A percentile compares a stretch with the other conserved stretches of the same genome.
Conservation (phyloP, 176 grass and related monocot species). For the Musa troglodytarum region DNA sequence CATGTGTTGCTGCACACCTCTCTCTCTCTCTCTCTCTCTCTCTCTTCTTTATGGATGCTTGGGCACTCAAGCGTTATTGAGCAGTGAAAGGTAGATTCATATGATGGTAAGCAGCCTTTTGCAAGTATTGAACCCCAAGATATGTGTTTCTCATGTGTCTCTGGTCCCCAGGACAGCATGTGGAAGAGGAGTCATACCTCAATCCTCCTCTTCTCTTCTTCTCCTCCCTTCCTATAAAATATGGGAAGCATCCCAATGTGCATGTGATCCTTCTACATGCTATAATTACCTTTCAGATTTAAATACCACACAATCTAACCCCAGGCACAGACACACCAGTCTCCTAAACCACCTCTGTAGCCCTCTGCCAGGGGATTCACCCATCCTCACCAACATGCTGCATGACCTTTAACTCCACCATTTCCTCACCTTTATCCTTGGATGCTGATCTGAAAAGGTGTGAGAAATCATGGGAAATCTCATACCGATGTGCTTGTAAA, state of each 20-base stretch:
- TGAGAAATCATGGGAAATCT: slow-evolving; percentile 4
- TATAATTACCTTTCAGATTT: neutral
- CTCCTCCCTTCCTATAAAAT: neutral
- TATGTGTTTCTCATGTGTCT: neutral
- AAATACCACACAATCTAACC: neutral
- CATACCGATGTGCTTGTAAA: neutral
- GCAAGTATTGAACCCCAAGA: neutral
- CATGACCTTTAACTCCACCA: neutral
- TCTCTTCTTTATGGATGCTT: neutral
- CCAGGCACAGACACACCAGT: neutral
- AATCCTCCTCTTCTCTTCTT: neutral
- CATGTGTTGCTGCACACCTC: neutral
- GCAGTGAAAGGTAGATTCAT: neutral
- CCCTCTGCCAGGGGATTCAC: neutral
- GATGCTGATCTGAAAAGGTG: slow-evolving; percentile 1
- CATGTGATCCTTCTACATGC: slow-evolving; percentile 1
- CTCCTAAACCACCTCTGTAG: neutral
- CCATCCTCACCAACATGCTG: neutral
- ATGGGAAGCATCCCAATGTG: neutral
- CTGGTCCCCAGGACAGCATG: neutral
- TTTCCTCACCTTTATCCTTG: neutral
- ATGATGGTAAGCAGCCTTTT: slow-evolving; percentile 4
- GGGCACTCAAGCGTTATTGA: neutral
- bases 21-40: neutral
- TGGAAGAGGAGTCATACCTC: neutral